These are phyloP conservation scores for Fusarium nanum DNA, from an alignment of 2,329 filamentous ascomycete genomes.

Conservation along the genomic window DNA sequence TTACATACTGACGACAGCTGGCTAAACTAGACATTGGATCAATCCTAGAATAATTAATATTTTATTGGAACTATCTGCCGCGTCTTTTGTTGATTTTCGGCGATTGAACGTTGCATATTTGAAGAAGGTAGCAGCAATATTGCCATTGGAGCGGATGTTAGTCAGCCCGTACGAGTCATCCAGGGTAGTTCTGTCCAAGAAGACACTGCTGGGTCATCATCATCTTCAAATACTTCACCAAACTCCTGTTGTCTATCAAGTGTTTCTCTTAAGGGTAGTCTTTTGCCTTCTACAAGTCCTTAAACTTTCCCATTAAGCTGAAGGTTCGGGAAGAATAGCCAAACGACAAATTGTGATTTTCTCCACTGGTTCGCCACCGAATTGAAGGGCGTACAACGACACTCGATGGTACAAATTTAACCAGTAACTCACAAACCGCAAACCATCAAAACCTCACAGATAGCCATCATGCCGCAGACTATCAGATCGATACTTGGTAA, in stretches of 20 bases:
- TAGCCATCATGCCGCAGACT: slow-evolving; percentile 46
- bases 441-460: background rate
- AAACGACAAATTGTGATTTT: slow-evolving; percentile 3
- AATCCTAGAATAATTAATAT: slow-evolving; percentile 7
- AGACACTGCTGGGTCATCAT: background rate
- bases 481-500: slow-evolving; percentile 55
- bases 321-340: background rate
- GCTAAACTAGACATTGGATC: slow-evolving; percentile 43
- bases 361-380: slow-evolving; percentile 34
- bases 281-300: background rate
- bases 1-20: slow-evolving; percentile 64
- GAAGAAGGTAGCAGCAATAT: background rate
- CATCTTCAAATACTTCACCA: background rate
- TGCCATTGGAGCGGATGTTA: slow-evolving; percentile 10
- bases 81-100: background rate
- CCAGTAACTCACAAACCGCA: background rate
- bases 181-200: background rate
- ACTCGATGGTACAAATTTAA: background rate
- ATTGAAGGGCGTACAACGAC: slow-evolving; percentile 15
- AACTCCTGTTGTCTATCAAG: background rate
- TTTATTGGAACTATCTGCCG: background rate
- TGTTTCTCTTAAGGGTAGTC: background rate
- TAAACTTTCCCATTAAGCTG: background rate
- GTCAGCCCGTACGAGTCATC: slow-evolving; percentile 20
- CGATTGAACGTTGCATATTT: background rate